Base-by-base conservation (phyloP, 768 basidiomycete species). In the Auricularia auricula-judae region DNA sequence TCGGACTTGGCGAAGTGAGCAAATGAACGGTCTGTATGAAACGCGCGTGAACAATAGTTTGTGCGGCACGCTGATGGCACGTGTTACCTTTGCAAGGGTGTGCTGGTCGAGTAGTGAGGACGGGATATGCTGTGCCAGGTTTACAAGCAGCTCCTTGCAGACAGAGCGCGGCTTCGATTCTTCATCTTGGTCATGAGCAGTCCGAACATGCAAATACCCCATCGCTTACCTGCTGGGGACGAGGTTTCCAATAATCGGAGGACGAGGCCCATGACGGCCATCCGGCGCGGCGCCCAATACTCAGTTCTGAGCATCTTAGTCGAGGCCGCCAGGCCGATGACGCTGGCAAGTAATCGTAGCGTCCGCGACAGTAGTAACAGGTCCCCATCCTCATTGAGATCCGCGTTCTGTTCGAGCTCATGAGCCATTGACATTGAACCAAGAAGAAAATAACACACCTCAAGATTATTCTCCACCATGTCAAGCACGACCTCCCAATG, bases 401-500 rank as follows among this genome's bases (percentile, higher is more conserved):
- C 81, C 33, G 82, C 81, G 54, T 78, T 81, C 91, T 91, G 59
- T 29, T 1, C 16, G 23, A 62, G 42, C 60, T 63, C 36, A 66
- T 21, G 4, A 21, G 61, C 42, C 21, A 39, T n/a, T 0, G 16
- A 33, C 53, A n/a, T 36, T 23, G 29, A 35, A 35, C n/a, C 4
- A 10, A 14, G 2, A 21, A 14, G 33, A 51, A 35, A 16, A 11
- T 33, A 16, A 70, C 81, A 54, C 64, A 93, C 93, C 82, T 98
- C 95, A 2, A 98, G 78, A 69, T 90, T 91, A 65, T 80, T 89
- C 73, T 96, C 94, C 12, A 96, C 71, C 16, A 98, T 74, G 71
- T 98, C 94, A 72, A 91, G 95, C 3, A 94, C 84, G 39, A 94
- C 82, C 61, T 92, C 89, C 97, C 97, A 99, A 74, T 98, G 97